phyloP scores from a whole-genome alignment of 768 basidiomycete genomes.

The Lepiota brunneoincarnata region DNA sequence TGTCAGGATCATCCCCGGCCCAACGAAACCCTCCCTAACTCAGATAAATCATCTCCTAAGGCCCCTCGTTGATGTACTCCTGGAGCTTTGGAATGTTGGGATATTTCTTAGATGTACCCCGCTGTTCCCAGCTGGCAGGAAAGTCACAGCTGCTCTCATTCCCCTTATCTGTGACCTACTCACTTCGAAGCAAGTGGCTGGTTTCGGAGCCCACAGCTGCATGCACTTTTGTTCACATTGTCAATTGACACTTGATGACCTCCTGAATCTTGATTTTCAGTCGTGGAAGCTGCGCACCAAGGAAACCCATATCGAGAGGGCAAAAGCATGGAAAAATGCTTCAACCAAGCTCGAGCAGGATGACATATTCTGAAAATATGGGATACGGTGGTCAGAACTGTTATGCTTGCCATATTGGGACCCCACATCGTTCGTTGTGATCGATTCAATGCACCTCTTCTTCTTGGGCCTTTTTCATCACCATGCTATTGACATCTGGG shows the following conservation, averaged over 20 bases:
- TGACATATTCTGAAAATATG: not conserved
- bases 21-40: constrained; percentile 20
- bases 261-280: not conserved
- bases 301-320: not conserved
- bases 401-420: constrained; percentile 16
- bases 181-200: constrained; percentile 25
- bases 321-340: constrained; percentile 3
- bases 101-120: constrained; percentile 20
- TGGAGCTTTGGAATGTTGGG: constrained; percentile 25
- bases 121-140: constrained; percentile 15
- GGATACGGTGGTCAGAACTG: constrained; percentile 13
- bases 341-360: not conserved
- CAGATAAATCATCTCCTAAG: constrained; percentile 32
- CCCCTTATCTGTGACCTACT: constrained; percentile 33
- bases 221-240: constrained; percentile 14
- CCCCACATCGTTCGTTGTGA: constrained; percentile 4
- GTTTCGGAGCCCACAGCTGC: constrained; percentile 16
- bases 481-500: constrained; percentile 12
- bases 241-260: not conserved
- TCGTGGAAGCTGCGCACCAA: constrained; percentile 4
- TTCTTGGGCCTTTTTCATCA: constrained; percentile 11
- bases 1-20: constrained; percentile 16
- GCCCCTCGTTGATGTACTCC: constrained; percentile 32
- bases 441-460: constrained; percentile 18
- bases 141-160: constrained; percentile 23